Conservation (phyloP, 1,139 yeast genomes). For the Kodamaea derodonti region DNA sequence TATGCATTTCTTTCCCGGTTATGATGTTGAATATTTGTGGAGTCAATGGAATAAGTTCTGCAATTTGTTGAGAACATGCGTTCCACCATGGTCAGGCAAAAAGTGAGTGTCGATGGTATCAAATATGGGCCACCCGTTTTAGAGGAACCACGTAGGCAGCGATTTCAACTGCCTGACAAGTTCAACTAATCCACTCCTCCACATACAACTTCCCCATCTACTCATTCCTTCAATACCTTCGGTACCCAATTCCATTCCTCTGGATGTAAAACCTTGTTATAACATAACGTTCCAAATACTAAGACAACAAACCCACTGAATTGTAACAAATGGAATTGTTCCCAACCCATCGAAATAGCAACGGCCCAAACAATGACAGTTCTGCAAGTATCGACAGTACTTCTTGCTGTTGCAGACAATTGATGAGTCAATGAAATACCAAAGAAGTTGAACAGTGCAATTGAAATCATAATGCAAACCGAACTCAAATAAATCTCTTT, state of each 20-base stretch:
- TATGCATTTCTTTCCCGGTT: too few species aligned
- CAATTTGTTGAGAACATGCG: too few species aligned
- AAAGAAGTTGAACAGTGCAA: constrained; percentile 68
- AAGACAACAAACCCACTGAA: constrained; percentile 59
- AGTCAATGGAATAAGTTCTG: too few species aligned
- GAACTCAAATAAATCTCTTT: constrained; percentile 48
- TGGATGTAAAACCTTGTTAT: constrained; percentile 62
- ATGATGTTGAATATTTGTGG: too few species aligned
- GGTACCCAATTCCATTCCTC: constrained; percentile 49
- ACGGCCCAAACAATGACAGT: constrained; percentile 74
- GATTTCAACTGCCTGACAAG: too few species aligned
- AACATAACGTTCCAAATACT: constrained; percentile 71
- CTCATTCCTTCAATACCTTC: not conserved
- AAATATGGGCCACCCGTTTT: too few species aligned
- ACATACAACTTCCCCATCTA: too few species aligned
- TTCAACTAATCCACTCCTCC: too few species aligned
- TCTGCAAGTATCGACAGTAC: constrained; percentile 77
- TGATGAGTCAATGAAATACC: constrained; percentile 68
- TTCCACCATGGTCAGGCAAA: too few species aligned
- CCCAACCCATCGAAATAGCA: constrained; percentile 80
- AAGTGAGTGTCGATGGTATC: too few species aligned
- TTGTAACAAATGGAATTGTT: constrained; percentile 58
- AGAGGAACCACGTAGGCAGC: too few species aligned
- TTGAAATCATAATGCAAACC: constrained; percentile 64
- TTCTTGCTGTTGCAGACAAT: constrained; percentile 72